phyloP scores from a whole-genome alignment of 2,329 filamentous ascomycete genomes.

The Botrytis byssoidea region DNA sequence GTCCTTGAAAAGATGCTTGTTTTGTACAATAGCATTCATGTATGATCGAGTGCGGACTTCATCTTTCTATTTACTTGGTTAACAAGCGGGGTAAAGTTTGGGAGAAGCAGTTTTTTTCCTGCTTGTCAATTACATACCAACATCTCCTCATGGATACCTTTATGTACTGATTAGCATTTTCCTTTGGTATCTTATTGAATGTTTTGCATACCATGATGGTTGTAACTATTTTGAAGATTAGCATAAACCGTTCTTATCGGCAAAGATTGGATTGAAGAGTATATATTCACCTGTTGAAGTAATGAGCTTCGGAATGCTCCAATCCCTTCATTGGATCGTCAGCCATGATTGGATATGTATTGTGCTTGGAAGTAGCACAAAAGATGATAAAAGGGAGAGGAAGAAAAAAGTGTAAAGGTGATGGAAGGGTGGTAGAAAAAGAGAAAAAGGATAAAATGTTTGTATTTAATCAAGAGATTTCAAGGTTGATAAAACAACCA shows the following conservation, averaged over 20 bases:
- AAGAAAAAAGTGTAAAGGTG: not conserved
- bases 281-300: conserved; percentile 84
- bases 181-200: conserved; percentile 21
- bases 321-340: conserved; percentile 51
- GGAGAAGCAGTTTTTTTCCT: conserved; percentile 17
- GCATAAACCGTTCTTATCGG: conserved; percentile 18
- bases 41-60: conserved; percentile 96
- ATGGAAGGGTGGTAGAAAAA: not conserved
- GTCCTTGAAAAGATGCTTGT: conserved; percentile 89
- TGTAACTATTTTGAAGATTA: conserved; percentile 64
- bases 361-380: not conserved
- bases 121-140: conserved; percentile 62
- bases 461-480: not conserved
- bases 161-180: conserved; percentile 38
- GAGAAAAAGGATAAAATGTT: conserved; percentile 1
- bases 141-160: conserved; percentile 97
- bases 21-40: conserved; percentile 96
- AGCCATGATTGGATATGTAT: conserved; percentile 42
- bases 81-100: conserved; percentile 8
- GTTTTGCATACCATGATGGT: conserved; percentile 80
- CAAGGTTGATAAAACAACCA: not conserved
- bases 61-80: conserved; percentile 70
- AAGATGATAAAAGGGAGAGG: conserved; percentile 13
- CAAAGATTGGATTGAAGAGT: not conserved
- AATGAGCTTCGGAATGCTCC: conserved; percentile 81